phyloP scores from a whole-genome alignment of 2,329 filamentous ascomycete genomes.

The Xylaria sp. region DNA sequence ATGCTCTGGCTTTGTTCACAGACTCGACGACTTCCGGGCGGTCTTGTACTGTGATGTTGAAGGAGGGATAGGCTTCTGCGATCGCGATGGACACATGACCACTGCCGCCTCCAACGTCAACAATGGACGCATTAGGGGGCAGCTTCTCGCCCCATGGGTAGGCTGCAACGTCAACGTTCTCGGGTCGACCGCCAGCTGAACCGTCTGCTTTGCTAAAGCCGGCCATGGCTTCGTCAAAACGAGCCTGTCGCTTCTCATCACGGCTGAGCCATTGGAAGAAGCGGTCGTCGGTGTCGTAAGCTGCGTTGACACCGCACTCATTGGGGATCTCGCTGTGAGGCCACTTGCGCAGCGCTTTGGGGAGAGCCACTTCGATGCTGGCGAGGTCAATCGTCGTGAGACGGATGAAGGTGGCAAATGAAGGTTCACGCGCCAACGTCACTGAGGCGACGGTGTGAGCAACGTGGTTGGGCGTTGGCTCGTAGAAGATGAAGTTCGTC shows the following conservation, averaged over 20 bases:
- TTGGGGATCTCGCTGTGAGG: background rate
- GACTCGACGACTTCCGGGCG: background rate
- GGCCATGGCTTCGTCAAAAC: slow-evolving; percentile 1
- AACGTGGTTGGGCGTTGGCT: background rate
- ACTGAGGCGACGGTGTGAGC: slow-evolving; percentile 1
- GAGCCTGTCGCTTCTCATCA: background rate
- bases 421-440: background rate
- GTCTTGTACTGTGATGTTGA: background rate
- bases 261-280: slow-evolving; percentile 4
- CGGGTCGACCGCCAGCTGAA: background rate
- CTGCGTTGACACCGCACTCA: slow-evolving; percentile 1
- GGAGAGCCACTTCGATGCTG: background rate
- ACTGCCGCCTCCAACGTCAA: background rate
- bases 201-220: background rate
- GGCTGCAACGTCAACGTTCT: background rate
- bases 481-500: slow-evolving; percentile 1
- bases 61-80: background rate
- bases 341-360: background rate
- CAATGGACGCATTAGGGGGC: background rate
- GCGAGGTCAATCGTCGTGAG: background rate
- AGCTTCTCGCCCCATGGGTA: background rate
- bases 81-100: slow-evolving; percentile 1
- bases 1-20: background rate
- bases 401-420: background rate
- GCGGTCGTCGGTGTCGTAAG: background rate